Evolutionary conservation across 2,329 filamentous ascomycete species (phyloP).

Genomic region (Neobulgaria alba): DNA sequence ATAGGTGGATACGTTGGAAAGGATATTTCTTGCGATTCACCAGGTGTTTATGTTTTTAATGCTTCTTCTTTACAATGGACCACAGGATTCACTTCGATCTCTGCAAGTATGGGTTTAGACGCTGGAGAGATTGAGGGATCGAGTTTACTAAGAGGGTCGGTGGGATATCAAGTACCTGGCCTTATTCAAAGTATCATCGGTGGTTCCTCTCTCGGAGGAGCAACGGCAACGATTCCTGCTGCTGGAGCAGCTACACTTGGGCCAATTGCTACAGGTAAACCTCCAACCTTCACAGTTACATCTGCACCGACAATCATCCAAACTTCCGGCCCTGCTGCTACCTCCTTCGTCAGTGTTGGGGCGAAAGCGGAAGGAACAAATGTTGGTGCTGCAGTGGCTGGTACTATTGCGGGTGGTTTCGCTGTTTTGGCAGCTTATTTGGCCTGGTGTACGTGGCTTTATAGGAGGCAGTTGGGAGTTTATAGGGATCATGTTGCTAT

Average conservation of each 20-base stretch:
- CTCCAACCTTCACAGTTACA: slow-evolving; percentile 61
- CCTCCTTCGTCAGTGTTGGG: slow-evolving; percentile 28
- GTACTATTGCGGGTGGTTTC: slow-evolving; percentile 56
- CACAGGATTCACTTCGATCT: slow-evolving; percentile 51
- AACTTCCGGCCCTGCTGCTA: slow-evolving; percentile 29
- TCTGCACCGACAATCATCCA: slow-evolving; percentile 34
- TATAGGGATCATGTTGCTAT: slow-evolving; percentile 64
- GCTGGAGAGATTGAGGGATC: slow-evolving; percentile 8
- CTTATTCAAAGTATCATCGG: slow-evolving; percentile 54
- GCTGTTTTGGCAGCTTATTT: slow-evolving; percentile 55
- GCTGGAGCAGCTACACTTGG: slow-evolving; percentile 54
- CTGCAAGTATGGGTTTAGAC: slow-evolving; percentile 40
- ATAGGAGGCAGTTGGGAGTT: slow-evolving; percentile 59
- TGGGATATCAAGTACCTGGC: slow-evolving; percentile 58
- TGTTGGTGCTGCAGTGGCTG: slow-evolving; percentile 38
- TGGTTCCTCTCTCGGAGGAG: slow-evolving; percentile 50
- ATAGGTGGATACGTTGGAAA: slow-evolving; percentile 60
- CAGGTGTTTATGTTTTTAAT: slow-evolving; percentile 67
- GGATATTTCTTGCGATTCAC: slow-evolving; percentile 54
- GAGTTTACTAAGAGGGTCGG: slow-evolving; percentile 46
- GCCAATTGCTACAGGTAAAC: slow-evolving; percentile 60
- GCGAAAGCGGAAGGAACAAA: slow-evolving; percentile 25
- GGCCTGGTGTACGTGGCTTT: slow-evolving; percentile 65
- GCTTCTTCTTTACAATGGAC: slow-evolving; percentile 56
- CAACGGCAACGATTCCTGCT: slow-evolving; percentile 57